Base-by-base conservation (phyloP, 192 early-diverging fungal species). In the Dissophora ornata region DNA sequence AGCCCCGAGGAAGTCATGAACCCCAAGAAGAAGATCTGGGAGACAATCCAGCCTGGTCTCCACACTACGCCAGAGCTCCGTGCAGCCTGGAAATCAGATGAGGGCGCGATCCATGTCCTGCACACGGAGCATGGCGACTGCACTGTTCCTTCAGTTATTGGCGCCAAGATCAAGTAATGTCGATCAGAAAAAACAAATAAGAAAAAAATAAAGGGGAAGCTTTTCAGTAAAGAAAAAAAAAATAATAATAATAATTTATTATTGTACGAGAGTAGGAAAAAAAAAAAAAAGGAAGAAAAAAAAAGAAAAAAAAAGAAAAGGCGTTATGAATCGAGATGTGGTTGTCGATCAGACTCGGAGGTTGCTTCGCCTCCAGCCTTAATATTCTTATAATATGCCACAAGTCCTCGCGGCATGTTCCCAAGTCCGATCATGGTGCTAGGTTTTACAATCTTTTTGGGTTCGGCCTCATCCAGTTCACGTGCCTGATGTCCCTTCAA, bases 11-110 rank as follows among this genome's bases (percentile, higher is more conserved):
- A 86, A 61, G 86, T 92, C 28, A 88, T 99, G 60, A 97, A 97
- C 80, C 96, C 97, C 65, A 99, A 99, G 87, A 96, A 95, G 88
- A 99, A 99, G 86, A 89, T 96, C 61, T 99, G 89, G 87, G 97
- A 99, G 78, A 93, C 94, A 26, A 93, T 99, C 48, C 96, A 97
- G 86, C 95, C 96, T 26, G 91, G 89, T 18, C 81, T 93, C 48
- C 86, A 89, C 60, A 95, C 92, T 25, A 86, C 87, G 58, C 86
- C 87, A 32, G 87, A 92, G 62, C 74, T 81, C 58, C 62, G 86
- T 50, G 92, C 92, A 29, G 85, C 84, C 63, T 93, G 81, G 85
- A 83, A 86, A 68, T 71, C 84, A 24, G 85, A 83, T 52, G 85
- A 82, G 34, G 82, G 86, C 44, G 60, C 62, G 21, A 71, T 87